phyloP scores from a whole-genome alignment of 805 yeast species.

The Nakazawaea anatomiae region DNA sequence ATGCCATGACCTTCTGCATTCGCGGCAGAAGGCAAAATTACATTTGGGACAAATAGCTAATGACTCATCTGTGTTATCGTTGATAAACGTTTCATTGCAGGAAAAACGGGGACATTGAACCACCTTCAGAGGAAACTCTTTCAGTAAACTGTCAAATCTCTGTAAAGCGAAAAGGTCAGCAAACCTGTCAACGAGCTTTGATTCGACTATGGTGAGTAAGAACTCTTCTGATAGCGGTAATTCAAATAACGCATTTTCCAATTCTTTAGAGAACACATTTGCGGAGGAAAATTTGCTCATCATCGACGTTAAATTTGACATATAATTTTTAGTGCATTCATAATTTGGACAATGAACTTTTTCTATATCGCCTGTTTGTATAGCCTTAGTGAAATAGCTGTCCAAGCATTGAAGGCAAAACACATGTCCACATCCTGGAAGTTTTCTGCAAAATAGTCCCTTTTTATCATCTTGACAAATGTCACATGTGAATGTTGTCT shows the following conservation, averaged over 20 bases:
- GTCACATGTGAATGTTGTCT: slow-evolving; percentile 41
- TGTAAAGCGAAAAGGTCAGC: slow-evolving; percentile 28
- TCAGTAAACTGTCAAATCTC: slow-evolving; percentile 36
- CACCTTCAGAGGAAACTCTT: slow-evolving; percentile 41
- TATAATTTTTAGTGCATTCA: slow-evolving; percentile 30
- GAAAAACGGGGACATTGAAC: slow-evolving; percentile 42
- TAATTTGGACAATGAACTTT: slow-evolving; percentile 56
- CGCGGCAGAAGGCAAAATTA: slow-evolving; percentile 47
- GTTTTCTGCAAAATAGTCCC: slow-evolving; percentile 33
- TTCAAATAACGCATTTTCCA: slow-evolving; percentile 33
- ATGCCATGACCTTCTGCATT: slow-evolving; percentile 59
- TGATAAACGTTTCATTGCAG: slow-evolving; percentile 41
- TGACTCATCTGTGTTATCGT: slow-evolving; percentile 38
- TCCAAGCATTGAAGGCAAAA: slow-evolving; percentile 42
- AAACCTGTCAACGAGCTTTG: slow-evolving; percentile 30
- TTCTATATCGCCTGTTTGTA: slow-evolving; percentile 41
- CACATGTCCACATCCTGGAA: slow-evolving; percentile 41
- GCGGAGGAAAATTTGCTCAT: slow-evolving; percentile 1
- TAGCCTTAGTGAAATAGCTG: slow-evolving; percentile 35
- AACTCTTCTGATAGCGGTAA: slow-evolving; percentile 31
- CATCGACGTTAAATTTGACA: background rate
- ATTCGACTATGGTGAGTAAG: slow-evolving; percentile 25
- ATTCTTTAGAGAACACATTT: slow-evolving; percentile 20
- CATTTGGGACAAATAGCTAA: slow-evolving; percentile 46
- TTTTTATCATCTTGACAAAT: slow-evolving; percentile 47